Base-by-base conservation (phyloP, 1,284 basidiomycete genomes). In the Macrocystidia cucumis region DNA sequence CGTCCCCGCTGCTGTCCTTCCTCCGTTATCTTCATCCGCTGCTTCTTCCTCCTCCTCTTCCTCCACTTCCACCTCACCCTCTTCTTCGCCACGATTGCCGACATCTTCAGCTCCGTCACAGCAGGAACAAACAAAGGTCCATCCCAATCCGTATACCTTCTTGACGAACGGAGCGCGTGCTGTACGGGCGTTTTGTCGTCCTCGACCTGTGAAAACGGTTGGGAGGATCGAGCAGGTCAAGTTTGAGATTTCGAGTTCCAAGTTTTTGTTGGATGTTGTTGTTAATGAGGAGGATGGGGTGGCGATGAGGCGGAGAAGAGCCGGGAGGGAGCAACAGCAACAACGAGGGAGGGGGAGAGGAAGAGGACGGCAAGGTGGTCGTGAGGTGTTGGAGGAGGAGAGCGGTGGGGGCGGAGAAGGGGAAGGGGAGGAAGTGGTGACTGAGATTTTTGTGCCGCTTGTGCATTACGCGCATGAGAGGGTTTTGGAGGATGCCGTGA, bases 391-490 rank as follows among this genome's bases (percentile, higher is more conserved):
- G 1, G 46, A 75, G 0, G 69, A 71, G 19, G 82, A 83, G 46
- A 55, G 16, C 29, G 38, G 22, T 5, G 33, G 16, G 13, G 45
- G 19, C 20, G 30, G 49, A 37, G 45, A 46, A 7, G 43, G 44
- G 16, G 50, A 59, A 35, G 55, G 57, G 28, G 58, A 60, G 9
- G 59, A 60, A 5, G 60, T 59, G 16, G 68, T 77, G 8, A 95
- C 90, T 7, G 90, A 93, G 66, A 81, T 96, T 11, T 97, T 75
- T 54, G 55, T 96, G 1, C 92, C 92, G 1, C 68, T 89, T 35
- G 76, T 93, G n/a, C 91, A 96, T 56, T 97, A 79, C 50, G 91
- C 88, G 3, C 65, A 60, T 32, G 46, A 49, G 29, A 45, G 57
- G 29, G 32, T 67, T 16, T 57, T 24, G 26, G 39, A 12, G 38